Evolutionary conservation across 805 yeast species (phyloP).

Genomic region (Starmerella powellii): DNA sequence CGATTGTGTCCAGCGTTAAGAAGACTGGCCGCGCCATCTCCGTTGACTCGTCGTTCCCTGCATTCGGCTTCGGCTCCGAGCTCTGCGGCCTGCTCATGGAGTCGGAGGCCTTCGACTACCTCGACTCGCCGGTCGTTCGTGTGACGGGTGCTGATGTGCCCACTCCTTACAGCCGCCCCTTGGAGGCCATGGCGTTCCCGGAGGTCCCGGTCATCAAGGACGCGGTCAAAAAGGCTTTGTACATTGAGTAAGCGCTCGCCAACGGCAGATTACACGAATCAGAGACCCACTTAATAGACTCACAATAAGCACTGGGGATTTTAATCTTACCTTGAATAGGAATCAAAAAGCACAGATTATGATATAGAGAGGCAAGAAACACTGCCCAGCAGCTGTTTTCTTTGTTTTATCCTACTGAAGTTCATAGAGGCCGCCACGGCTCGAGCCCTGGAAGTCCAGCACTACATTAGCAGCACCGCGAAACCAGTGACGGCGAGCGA

Average conservation of each 20-base stretch:
- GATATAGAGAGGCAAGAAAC: neutral
- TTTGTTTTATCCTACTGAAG: too few species aligned
- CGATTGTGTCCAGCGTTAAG: constrained; percentile 78
- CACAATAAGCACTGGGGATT: too few species aligned
- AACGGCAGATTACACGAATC: too few species aligned
- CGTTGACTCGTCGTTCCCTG: constrained; percentile 97
- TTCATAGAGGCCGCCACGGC: too few species aligned
- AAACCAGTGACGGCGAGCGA: too few species aligned
- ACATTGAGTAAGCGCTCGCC: constrained; percentile 29
- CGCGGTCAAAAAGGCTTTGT: constrained; percentile 39
- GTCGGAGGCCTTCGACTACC: constrained; percentile 93
- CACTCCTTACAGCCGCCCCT: constrained; percentile 91
- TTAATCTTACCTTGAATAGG: too few species aligned
- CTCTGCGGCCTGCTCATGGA: constrained; percentile 97
- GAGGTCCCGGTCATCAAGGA: constrained; percentile 79
- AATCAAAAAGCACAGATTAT: neutral
- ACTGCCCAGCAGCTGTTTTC: neutral
- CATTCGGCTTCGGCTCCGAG: constrained; percentile 97
- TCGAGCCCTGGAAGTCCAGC: too few species aligned
- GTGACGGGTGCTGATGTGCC: constrained; percentile 99
- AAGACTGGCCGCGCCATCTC: constrained; percentile 94
- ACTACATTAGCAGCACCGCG: too few species aligned
- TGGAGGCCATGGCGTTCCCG: constrained; percentile 99
- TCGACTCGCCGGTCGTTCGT: constrained; percentile 97
- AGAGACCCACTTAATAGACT: too few species aligned